Evolutionary conservation across 2,329 filamentous ascomycete species (phyloP).

Genomic region (Thermothelomyces thermophilus): DNA sequence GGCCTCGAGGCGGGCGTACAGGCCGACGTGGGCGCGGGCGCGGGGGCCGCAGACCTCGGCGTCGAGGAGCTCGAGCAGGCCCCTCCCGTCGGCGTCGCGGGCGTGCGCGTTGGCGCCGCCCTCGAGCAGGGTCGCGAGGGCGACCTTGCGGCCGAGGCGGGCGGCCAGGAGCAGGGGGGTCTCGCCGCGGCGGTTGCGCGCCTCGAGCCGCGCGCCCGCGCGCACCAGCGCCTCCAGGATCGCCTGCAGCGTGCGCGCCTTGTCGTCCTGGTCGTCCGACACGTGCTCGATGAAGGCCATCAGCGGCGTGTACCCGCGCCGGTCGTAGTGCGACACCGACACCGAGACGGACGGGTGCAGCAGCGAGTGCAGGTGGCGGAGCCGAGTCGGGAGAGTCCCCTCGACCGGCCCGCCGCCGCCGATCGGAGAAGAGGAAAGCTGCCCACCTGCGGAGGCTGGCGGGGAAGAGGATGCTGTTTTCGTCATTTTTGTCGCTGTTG

Average conservation of each 20-base stretch:
- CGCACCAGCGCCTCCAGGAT: conserved; percentile 40
- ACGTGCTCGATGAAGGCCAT: conserved; percentile 49
- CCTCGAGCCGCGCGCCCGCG: conserved; percentile 33
- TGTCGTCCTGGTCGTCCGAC: conserved; percentile 45
- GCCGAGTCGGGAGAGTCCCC: conserved; percentile 22
- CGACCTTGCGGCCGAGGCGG: conserved; percentile 46
- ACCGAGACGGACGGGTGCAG: conserved; percentile 35
- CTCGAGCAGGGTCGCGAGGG: conserved; percentile 41
- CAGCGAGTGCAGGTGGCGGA: conserved; percentile 26
- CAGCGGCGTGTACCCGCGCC: conserved; percentile 45
- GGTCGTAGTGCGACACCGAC: conserved; percentile 48
- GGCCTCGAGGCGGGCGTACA: conserved; percentile 31
- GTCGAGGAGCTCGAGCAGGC: conserved; percentile 43
- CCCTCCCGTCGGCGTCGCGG: conserved; percentile 38
- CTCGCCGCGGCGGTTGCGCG: conserved; percentile 48
- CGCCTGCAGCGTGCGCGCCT: conserved; percentile 35
- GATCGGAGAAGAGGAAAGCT: not conserved
- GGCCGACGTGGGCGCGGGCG: conserved; percentile 24
- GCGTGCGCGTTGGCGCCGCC: conserved; percentile 42
- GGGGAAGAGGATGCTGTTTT: not conserved
- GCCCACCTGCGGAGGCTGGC: not conserved
- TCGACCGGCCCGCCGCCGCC: conserved; percentile 12
- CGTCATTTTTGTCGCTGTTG: no score
- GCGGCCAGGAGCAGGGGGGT: conserved; percentile 50
- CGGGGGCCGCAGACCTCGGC: conserved; percentile 7